Base-by-base conservation (phyloP, 805 yeast genomes). In the Komagataella mondaviorum region DNA sequence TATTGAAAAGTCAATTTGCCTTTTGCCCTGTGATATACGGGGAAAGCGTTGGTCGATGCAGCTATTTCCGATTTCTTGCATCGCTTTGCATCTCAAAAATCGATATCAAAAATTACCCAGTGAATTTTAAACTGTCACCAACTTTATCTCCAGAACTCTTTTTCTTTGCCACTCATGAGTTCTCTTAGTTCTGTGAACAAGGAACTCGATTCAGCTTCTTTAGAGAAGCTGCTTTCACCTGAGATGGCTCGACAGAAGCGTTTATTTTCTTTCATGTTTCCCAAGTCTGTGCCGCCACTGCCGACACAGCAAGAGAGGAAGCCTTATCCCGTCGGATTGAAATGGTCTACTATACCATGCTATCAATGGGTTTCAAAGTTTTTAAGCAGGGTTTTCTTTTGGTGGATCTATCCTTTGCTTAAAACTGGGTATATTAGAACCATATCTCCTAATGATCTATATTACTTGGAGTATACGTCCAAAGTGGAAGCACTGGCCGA, bases 401-500 rank as follows among this genome's bases (percentile, higher is more conserved):
- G 81, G 73, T 86, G 95, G 93, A 69, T 84, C 44, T 51, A 66
- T 17, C 91, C 91, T 0, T 56, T 85, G 30, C 64, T 87, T 70
- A 65, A 66, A 20, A 75, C 76, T 6, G 93, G 95, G 6, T 86
- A 86, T 63, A 78, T 76, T 60, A 71, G 95, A 58, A 82, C 88
- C 0, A 67, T 86, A 49, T 79, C 77, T 51, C 81, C 85, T 1
- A 75, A 76, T 49, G 93, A 86, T 66, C 63, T 85, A 54, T 85
- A 63, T 57, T 64, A 63, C 52, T 63, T 78, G 54, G 70, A 71
- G n/a, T 63, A 63, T 4, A 69, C 62, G 16, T 64, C 70, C 59
- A 66, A 71, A 47, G 73, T 77, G 44, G 76, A 77, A 24, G 59
- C 57, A 3, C 59, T 71, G 20, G 64, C 71, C 36, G 58, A 55